phyloP scores from a whole-genome alignment of 805 yeast genomes.

The Metschnikowia henanensis region DNA sequence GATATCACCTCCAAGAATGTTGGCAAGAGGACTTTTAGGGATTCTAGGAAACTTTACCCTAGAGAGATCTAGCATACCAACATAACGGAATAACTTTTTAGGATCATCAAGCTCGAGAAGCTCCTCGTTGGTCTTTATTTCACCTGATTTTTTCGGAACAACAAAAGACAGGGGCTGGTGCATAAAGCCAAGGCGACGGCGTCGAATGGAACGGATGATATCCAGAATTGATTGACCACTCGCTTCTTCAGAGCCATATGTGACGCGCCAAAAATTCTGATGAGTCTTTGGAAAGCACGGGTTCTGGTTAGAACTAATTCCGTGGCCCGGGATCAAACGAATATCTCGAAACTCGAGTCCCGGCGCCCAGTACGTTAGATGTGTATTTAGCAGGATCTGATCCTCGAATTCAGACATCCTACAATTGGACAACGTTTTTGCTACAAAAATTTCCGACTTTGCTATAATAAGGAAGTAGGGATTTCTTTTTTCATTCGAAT shows the following conservation, averaged over 20 bases:
- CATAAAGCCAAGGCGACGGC: background rate
- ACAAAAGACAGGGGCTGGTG: background rate
- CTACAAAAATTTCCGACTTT: too few relatives aligned
- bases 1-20: background rate
- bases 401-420: background rate
- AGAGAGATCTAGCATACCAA: conserved; percentile 2
- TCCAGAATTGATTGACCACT: background rate
- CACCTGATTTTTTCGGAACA: background rate
- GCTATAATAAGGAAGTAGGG: too few relatives aligned
- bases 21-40: background rate
- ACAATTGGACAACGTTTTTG: too few relatives aligned
- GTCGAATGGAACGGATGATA: background rate
- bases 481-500: too few relatives aligned
- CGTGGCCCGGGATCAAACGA: too few relatives aligned
- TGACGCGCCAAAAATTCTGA: too few relatives aligned
- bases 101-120: conserved; percentile 1
- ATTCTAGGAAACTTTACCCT: background rate
- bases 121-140: too few relatives aligned
- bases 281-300: too few relatives aligned
- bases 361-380: too few relatives aligned
- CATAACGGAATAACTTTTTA: conserved; percentile 5
- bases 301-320: too few relatives aligned
- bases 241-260: too few relatives aligned
- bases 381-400: background rate
- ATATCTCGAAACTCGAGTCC: too few relatives aligned